phyloP scores from a whole-genome alignment of 305 asterid species.

The Coffea humblotiana region DNA sequence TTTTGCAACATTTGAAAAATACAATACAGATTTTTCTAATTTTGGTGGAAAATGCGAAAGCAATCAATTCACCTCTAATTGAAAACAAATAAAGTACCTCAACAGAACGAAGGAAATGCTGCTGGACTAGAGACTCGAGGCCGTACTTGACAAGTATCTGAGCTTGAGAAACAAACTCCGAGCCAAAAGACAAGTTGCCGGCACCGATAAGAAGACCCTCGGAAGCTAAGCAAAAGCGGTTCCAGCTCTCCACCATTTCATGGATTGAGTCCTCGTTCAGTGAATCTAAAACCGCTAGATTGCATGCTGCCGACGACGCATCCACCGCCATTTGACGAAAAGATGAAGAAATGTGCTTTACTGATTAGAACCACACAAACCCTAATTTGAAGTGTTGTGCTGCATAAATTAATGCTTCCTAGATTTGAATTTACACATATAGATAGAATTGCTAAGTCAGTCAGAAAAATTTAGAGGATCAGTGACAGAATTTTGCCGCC shows the following conservation, averaged over 20 bases:
- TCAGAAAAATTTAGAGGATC: neutral
- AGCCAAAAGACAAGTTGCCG: constrained; percentile 39
- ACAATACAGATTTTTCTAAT: neutral
- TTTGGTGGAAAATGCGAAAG: neutral
- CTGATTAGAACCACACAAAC: constrained; percentile 2
- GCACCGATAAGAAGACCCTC: constrained; percentile 52
- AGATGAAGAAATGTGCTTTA: neutral
- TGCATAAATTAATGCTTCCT: neutral
- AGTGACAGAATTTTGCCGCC: constrained; percentile 19
- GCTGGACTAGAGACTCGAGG: constrained; percentile 62
- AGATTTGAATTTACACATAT: neutral
- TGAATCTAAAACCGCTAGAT: constrained; percentile 57
- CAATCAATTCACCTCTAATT: neutral
- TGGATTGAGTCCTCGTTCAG: constrained; percentile 41
- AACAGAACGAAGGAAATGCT: constrained; percentile 64
- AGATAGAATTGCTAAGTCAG: neutral
- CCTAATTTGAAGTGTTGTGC: constrained; percentile 14
- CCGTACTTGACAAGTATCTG: constrained; percentile 56
- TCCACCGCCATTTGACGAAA: constrained; percentile 48
- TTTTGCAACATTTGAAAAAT: neutral
- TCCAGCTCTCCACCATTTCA: constrained; percentile 68
- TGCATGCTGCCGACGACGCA: constrained; percentile 47
- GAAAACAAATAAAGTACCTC: constrained; percentile 44
- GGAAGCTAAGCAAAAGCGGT: constrained; percentile 52
- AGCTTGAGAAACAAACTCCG: constrained; percentile 45